Evolutionary conservation across 352 stramenopile genomes (phyloP), one percentile per base, ranked within the genome.

Genomic region (Pythium oligandrum): DNA sequence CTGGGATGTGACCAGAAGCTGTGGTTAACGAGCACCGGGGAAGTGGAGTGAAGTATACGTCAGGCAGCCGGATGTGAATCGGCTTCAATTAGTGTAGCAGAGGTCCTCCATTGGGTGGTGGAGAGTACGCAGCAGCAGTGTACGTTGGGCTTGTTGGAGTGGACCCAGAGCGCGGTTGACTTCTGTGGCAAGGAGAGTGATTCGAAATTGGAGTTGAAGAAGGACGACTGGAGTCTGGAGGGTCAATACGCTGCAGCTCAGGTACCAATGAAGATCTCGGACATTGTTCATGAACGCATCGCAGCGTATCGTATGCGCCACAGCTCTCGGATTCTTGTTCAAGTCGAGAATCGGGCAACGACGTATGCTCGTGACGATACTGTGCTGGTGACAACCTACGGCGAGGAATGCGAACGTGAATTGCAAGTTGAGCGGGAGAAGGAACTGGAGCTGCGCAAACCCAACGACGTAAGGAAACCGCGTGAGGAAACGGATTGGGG

Each of bases 31-130:
- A 82, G 75, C 52, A 83, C 84, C 4, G 53, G 62, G 10, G 86
- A 97, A 37, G 71, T 97, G 3, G 69, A 66, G 39, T 65, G 79
- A 42, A 73, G 63, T 57, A 70, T 85, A 30, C 70, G 48, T 38
- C 17, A 26, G 17, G 17, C 17, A 26, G 0, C 17, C 17, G 17
- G 0, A 0, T 26, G 17, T 26, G 17, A 26, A 26, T 26, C 17
- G 17, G 17, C 17, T 26, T 26, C 17, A 26, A 26, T 26, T 26
- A 0, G 17, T 58, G 46, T 60, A 10, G 40, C 69, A 33, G 58
- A 92, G 38, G 71, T 95, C 26, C 46, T 97, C 17, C 71, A 85
- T 37, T 97, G 89, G 86, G 69, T 92, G 17, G 82, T 97, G 74
- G 66, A 82, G 30, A 97, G 96, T 59, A 95, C 90, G 0, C 74